A percentile compares a stretch with the other conserved stretches of the same genome.
Conservation (phyloP, 2,329 filamentous ascomycete species). For the Pseudogymnoascus sp. region DNA sequence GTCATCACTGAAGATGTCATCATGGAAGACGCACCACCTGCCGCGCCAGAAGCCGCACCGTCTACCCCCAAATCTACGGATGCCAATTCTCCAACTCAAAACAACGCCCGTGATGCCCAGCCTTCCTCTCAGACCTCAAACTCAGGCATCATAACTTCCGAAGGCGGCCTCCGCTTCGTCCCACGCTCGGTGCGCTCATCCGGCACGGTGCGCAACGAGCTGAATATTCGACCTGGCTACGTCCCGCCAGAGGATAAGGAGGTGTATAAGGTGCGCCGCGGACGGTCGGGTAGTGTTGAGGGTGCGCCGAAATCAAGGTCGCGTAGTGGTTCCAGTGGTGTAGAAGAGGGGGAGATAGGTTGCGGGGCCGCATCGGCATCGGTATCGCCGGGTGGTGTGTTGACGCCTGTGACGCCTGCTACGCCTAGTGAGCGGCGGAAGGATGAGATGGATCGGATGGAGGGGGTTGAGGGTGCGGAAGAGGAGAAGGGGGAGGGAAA, state of each 20-base stretch:
- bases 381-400: background rate
- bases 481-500: background rate
- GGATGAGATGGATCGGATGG: background rate
- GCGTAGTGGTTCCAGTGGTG: background rate
- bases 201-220: conserved; percentile 78
- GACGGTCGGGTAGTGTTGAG: background rate
- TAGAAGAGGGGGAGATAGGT: background rate
- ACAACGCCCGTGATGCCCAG: background rate
- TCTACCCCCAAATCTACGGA: background rate
- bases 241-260: conserved; percentile 87
- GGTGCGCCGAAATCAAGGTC: background rate
- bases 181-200: conserved; percentile 76
- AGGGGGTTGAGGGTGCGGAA: background rate
- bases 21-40: background rate
- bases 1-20: background rate
- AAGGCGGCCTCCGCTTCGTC: conserved; percentile 72
- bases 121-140: conserved; percentile 25
- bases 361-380: background rate
- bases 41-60: background rate
- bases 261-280: conserved; percentile 70
- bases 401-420: background rate
- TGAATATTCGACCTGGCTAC: conserved; percentile 83
- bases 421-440: background rate
- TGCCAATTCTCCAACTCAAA: background rate
- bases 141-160: conserved; percentile 63